These are phyloP conservation scores for Protomyces arabidopsidicola DNA, from an alignment of 1,139 yeast species.

Conservation along the genomic window DNA sequence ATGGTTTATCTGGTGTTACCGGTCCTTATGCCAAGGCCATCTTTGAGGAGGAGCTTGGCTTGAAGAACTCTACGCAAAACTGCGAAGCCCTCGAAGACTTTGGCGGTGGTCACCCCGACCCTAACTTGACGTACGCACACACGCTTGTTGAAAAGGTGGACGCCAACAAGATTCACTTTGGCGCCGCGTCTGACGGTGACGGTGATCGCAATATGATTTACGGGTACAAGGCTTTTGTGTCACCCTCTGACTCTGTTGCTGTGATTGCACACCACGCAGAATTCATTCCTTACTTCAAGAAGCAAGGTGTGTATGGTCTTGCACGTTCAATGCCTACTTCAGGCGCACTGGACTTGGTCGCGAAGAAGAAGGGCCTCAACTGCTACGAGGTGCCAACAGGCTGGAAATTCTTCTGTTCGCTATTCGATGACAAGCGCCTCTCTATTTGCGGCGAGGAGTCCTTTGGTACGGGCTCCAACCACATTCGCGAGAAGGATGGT, in stretches of 20 bases:
- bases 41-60: slow-evolving; percentile 77
- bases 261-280: slow-evolving; percentile 83
- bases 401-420: slow-evolving; percentile 95
- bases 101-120: slow-evolving; percentile 98
- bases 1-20: slow-evolving; percentile 90
- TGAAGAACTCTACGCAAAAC: slow-evolving; percentile 70
- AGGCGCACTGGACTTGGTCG: slow-evolving; percentile 89
- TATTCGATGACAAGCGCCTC: slow-evolving; percentile 85
- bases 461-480: slow-evolving; percentile 96
- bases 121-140: slow-evolving; percentile 90
- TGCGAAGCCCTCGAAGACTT: slow-evolving; percentile 77
- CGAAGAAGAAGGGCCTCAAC: slow-evolving; percentile 65
- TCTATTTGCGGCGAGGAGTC: slow-evolving; percentile 98
- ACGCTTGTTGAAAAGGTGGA: slow-evolving; percentile 84
- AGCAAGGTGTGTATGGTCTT: slow-evolving; percentile 81
- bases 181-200: slow-evolving; percentile 98
- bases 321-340: slow-evolving; percentile 99
- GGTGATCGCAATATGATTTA: slow-evolving; percentile 99
- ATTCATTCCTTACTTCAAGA: slow-evolving; percentile 81
- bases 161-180: slow-evolving; percentile 72
- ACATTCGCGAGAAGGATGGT: slow-evolving; percentile 96
- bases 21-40: slow-evolving; percentile 92
- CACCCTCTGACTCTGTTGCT: slow-evolving; percentile 98
- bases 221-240: slow-evolving; percentile 91
- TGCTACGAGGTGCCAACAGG: slow-evolving; percentile 97